Percentiles rank a stretch among this genome's conserved stretches.
Conservation (phyloP, 116 monocot species). For the Cymodocea nodosa region DNA sequence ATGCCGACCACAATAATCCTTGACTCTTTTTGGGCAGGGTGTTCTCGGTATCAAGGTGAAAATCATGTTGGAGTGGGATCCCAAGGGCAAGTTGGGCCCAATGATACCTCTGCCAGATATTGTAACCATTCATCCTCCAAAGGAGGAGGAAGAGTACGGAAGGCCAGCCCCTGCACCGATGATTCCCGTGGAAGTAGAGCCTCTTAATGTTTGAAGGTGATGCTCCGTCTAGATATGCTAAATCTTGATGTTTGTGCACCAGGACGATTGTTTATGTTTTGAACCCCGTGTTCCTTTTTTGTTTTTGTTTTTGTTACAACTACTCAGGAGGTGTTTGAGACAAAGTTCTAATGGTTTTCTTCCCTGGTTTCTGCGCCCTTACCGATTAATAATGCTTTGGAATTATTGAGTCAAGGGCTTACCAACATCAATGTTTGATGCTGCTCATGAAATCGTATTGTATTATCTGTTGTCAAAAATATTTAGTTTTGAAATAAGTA, state of each 20-base stretch:
- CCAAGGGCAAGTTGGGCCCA: slow-evolving; percentile 62
- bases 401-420: too few species aligned
- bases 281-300: background rate
- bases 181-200: slow-evolving; percentile 8
- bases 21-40: slow-evolving; percentile 21
- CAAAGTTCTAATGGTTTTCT: too few species aligned
- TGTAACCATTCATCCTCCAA: slow-evolving; percentile 63
- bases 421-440: too few species aligned
- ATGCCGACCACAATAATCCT: too few species aligned
- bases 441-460: too few species aligned
- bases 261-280: background rate
- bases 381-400: too few species aligned
- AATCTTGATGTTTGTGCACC: background rate
- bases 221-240: background rate
- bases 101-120: slow-evolving; percentile 56
- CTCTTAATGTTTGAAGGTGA: slow-evolving; percentile 12
- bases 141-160: slow-evolving; percentile 58
- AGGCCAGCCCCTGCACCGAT: slow-evolving; percentile 15
- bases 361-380: too few species aligned
- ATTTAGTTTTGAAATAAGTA: too few species aligned
- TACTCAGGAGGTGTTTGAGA: too few species aligned
- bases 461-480: too few species aligned
- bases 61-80: slow-evolving; percentile 73
- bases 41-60: slow-evolving; percentile 76
- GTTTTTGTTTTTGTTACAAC: too few species aligned